These are phyloP conservation scores for Typha latifolia DNA, from an alignment of 176 grass and related monocot species.

Conservation along the genomic window DNA sequence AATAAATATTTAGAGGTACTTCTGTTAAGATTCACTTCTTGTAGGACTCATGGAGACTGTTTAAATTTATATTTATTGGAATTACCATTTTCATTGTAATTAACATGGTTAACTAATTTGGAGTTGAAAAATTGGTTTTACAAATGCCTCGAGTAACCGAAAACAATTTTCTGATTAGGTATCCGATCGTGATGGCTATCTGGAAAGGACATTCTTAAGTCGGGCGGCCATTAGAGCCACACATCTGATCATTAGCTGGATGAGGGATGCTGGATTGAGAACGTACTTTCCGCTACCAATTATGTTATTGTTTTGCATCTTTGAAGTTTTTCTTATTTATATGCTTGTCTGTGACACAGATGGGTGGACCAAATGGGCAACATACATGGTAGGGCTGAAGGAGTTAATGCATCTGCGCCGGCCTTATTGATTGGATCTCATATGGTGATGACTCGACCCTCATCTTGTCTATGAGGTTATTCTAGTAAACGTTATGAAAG, in stretches of 20 bases:
- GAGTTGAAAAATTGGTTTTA: not conserved
- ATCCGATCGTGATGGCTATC: slow-evolving; percentile 77
- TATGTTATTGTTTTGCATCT: not conserved
- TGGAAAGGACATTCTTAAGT: slow-evolving; percentile 94
- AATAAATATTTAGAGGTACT: too few species aligned
- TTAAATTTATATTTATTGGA: not conserved
- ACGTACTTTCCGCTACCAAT: slow-evolving; percentile 32
- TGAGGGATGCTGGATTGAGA: slow-evolving; percentile 84
- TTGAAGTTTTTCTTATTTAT: not conserved
- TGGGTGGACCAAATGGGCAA: slow-evolving; percentile 98
- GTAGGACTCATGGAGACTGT: not conserved
- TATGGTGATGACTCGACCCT: slow-evolving; percentile 33
- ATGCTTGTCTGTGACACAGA: slow-evolving; percentile 23
- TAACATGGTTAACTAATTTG: not conserved
- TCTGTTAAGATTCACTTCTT: not conserved
- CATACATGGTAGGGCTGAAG: slow-evolving; percentile 58
- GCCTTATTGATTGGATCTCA: slow-evolving; percentile 83
- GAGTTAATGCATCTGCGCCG: slow-evolving; percentile 29
- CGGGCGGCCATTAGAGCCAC: slow-evolving; percentile 62
- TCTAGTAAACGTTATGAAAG: not conserved
- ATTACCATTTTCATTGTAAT: not conserved
- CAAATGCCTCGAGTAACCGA: not conserved
- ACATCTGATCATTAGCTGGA: slow-evolving; percentile 69
- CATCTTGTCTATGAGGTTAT: not conserved
- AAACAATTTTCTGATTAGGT: slow-evolving; percentile 35